Evolutionary conservation across 73 alveolate species (phyloP), one percentile per base, ranked within the genome.

Genomic region (Paramecium biaurelia): DNA sequence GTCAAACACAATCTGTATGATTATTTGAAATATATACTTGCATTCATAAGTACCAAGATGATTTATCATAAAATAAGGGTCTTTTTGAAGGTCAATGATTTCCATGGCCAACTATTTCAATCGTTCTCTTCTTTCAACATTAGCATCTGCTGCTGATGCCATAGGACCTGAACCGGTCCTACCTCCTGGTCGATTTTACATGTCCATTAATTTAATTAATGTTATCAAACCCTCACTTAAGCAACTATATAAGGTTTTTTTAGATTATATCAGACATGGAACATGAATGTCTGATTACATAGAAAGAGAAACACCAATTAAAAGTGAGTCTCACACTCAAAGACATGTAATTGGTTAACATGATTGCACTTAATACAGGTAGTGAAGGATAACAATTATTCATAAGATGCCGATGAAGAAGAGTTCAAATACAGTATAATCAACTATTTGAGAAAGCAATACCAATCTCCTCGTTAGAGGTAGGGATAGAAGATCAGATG

Each of bases 41-140:
- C 99, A 98, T 92, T 99, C 99, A 85, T 94, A 98, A 18, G 99
- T 95, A 26, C 99, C 99, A 85, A 99, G 95, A 95, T 99, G 99
- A 85, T 99, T 99, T 85, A 96, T 97, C 97, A 97, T 92, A 85
- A 98, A 96, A 90, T 98, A 99, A 21, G 99, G 99, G 92, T 98
- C 99, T 92, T 98, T 98, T 85, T 97, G 92, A 47, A 99, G 92
- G 94, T 99, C 99, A 12, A 97, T 97, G 1, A 99, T 98, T 67
- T 98, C 99, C 93, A 99, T 92, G 30, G 99, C 99, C 70, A 99
- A 92, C 90, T 95, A 92, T 90, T 97, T 96, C 35, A 96, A 94
- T 23, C 99, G 94, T 49, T 99, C 99, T 89, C 99, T 95, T 76
- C 99, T 93, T 68, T 96, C 99, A 32, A 94, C 89, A 89, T 98